phyloP scores from a whole-genome alignment of 352 stramenopile genomes.

The Pythium dissotocum region DNA sequence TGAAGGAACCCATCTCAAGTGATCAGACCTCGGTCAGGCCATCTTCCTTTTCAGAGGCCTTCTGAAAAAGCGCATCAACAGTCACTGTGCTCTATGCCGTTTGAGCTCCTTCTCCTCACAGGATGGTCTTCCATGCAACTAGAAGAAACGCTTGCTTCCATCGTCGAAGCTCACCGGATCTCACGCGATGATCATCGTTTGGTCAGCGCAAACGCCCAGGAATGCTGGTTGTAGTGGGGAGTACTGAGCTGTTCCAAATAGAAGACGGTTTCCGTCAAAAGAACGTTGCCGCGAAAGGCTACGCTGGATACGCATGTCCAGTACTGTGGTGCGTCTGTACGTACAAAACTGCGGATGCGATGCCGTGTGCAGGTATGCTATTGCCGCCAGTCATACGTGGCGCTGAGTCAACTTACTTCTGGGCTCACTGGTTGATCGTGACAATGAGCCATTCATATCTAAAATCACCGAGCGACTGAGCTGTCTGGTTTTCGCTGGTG shows the following conservation, averaged over 20 bases:
- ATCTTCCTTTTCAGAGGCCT: neutral
- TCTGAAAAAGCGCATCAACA: neutral
- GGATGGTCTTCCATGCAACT: neutral
- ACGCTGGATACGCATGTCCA: neutral
- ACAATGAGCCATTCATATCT: no score
- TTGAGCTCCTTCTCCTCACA: neutral
- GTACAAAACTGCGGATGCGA: neutral
- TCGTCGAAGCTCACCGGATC: neutral
- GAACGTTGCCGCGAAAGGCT: neutral
- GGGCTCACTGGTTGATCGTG: no score
- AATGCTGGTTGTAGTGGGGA: neutral
- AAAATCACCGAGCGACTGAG: no score
- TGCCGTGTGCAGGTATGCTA: neutral
- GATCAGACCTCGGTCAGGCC: constrained; percentile 11
- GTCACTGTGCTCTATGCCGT: neutral
- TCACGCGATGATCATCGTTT: neutral
- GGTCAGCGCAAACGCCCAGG: neutral
- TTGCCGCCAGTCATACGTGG: neutral
- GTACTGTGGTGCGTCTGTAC: neutral
- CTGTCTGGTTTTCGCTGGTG: no score
- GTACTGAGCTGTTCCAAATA: neutral
- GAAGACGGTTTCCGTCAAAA: neutral
- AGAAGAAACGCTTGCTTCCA: neutral
- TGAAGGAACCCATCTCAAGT: constrained; percentile 15
- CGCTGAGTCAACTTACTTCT: neutral